Percentiles rank a stretch among this genome's conserved stretches.
phyloP scores from a whole-genome alignment of 2,329 filamentous ascomycete genomes.

The Monosporascus sp. region DNA sequence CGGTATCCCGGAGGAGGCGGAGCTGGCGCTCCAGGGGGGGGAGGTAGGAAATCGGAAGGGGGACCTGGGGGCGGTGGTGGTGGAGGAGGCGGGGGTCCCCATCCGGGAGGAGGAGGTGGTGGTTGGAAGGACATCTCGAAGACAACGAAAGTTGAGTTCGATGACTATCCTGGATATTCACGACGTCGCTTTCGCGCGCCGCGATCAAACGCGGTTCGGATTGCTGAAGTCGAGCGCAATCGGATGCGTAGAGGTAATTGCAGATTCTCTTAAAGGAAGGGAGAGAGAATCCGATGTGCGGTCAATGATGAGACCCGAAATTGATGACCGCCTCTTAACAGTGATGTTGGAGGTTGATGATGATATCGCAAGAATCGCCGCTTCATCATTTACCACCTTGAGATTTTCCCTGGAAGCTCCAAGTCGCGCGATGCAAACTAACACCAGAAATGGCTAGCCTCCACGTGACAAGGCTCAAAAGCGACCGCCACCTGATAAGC shows the following conservation, averaged over 20 bases:
- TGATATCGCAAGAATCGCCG: not conserved
- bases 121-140: constrained; percentile 43
- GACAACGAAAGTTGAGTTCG: constrained; percentile 14
- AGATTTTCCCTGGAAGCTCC: not conserved
- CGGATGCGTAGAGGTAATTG: constrained; percentile 3
- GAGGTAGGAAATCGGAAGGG: constrained; percentile 50
- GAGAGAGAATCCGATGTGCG: constrained; percentile 6
- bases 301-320: constrained; percentile 2
- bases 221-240: constrained; percentile 16
- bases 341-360: constrained; percentile 1
- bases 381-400: not conserved
- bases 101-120: constrained; percentile 54
- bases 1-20: constrained; percentile 84
- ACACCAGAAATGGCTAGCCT: not conserved
- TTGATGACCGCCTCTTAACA: constrained; percentile 2
- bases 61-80: constrained; percentile 56
- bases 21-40: constrained; percentile 51
- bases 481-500: not conserved
- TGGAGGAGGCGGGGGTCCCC: constrained; percentile 44
- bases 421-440: not conserved
- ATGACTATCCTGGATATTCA: constrained; percentile 14
- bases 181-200: constrained; percentile 26
- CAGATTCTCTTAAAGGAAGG: constrained; percentile 3
- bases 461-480: not conserved
- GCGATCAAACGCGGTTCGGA: constrained; percentile 26